These are phyloP conservation scores for Suillus cothurnatus DNA, from an alignment of 768 basidiomycete species.

Conservation along the genomic window DNA sequence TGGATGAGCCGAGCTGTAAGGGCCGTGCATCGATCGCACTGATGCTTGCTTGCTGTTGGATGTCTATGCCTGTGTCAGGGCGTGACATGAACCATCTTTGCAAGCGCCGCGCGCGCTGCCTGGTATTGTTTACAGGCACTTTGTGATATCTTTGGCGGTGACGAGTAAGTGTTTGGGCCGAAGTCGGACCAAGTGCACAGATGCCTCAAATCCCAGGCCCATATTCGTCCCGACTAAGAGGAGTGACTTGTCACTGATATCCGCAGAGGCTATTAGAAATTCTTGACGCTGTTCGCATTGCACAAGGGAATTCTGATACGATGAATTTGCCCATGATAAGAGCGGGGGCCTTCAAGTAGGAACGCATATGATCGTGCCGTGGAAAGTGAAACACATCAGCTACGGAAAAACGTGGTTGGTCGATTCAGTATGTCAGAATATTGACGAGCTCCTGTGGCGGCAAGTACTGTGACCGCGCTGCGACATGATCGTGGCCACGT, in stretches of 20 bases:
- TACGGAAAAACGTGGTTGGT: not conserved
- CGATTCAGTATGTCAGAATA: not conserved
- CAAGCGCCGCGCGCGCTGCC: constrained; percentile 13
- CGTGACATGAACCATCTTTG: not conserved
- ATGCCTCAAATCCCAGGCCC: constrained; percentile 36
- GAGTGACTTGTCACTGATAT: constrained; percentile 49
- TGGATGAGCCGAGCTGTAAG: constrained; percentile 36
- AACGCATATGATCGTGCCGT: too few relatives aligned
- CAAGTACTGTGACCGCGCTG: not conserved
- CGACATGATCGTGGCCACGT: too few relatives aligned
- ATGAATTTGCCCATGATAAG: constrained; percentile 18
- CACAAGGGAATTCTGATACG: constrained; percentile 19
- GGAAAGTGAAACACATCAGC: not conserved
- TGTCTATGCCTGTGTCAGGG: constrained; percentile 13
- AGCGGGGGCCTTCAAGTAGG: not conserved
- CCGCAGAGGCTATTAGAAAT: constrained; percentile 21
- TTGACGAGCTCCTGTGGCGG: not conserved
- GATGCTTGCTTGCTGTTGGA: constrained; percentile 19
- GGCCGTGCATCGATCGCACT: constrained; percentile 29
- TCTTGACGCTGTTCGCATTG: constrained; percentile 26
- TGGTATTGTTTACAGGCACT: constrained; percentile 25
- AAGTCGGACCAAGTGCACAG: constrained; percentile 35
- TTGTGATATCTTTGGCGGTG: constrained; percentile 33
- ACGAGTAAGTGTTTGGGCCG: constrained; percentile 33
- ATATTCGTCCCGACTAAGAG: constrained; percentile 53